These are phyloP conservation scores for Leucosporidium scottii DNA, from an alignment of 768 basidiomycete genomes.

Conservation along the genomic window DNA sequence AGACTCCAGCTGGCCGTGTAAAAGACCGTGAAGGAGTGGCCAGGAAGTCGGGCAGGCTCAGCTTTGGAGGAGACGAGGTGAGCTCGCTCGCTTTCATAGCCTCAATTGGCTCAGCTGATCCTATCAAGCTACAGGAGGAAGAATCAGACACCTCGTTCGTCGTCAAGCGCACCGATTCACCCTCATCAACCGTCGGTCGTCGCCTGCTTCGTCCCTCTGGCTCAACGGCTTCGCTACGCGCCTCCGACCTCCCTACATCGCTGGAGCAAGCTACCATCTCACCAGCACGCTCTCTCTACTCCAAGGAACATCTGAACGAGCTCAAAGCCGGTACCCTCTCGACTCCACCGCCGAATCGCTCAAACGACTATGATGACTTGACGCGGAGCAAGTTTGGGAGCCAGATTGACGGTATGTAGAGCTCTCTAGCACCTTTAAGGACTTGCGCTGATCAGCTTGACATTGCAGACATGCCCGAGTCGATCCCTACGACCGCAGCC, in stretches of 20 bases:
- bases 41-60: constrained; percentile 5
- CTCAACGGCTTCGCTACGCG: constrained; percentile 1
- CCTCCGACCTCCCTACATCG: not conserved
- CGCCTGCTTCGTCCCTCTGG: constrained; percentile 14
- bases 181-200: not conserved
- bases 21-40: constrained; percentile 12
- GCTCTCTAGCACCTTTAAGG: no score
- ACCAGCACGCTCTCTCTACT: constrained; percentile 35
- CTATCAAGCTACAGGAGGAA: not conserved
- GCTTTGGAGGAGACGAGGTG: constrained; percentile 11
- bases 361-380: constrained; percentile 31
- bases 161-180: constrained; percentile 24
- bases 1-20: constrained; percentile 17
- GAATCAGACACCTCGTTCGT: constrained; percentile 1
- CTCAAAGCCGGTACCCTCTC: constrained; percentile 38
- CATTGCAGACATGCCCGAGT: constrained; percentile 35
- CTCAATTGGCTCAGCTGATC: not conserved
- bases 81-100: not conserved
- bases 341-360: constrained; percentile 5
- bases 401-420: constrained; percentile 8
- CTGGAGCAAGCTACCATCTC: not conserved
- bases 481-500: constrained; percentile 42
- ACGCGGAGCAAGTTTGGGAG: constrained; percentile 40
- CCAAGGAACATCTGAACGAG: constrained; percentile 42
- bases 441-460: no score